Evolutionary conservation across 2,329 filamentous ascomycete genomes (phyloP).

Genomic region (Stagonosporopsis rhizophila): DNA sequence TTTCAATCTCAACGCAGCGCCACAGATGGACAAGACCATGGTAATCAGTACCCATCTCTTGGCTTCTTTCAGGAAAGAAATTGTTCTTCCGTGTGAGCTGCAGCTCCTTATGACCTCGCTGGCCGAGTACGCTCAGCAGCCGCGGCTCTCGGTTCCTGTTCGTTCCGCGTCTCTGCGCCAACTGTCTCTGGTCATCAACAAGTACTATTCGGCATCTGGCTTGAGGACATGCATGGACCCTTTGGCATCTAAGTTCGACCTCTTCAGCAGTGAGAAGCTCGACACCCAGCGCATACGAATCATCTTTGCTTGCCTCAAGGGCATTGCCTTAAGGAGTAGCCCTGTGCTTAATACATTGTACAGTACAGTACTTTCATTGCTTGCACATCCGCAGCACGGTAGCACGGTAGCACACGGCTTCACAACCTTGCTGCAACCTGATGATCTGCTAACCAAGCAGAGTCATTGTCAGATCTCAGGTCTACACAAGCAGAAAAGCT

Average conservation of each 20-base stretch:
- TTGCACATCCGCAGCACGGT: conserved; percentile 59
- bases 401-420: conserved; percentile 64
- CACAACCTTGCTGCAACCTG: conserved; percentile 64
- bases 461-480: conserved; percentile 69
- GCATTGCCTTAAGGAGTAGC: conserved; percentile 64
- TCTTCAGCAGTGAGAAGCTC: conserved; percentile 42
- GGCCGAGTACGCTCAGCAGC: conserved; percentile 43
- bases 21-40: conserved; percentile 55
- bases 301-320: conserved; percentile 68
- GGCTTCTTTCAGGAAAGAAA: conserved; percentile 56
- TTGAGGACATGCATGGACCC: conserved; percentile 51
- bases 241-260: conserved; percentile 44
- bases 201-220: conserved; percentile 53
- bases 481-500: conserved; percentile 69
- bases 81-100: conserved; percentile 40
- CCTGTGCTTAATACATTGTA: conserved; percentile 53
- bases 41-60: conserved; percentile 65
- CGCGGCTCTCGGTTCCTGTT: conserved; percentile 35
- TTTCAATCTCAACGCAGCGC: conserved; percentile 37
- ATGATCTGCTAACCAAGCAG: conserved; percentile 65
- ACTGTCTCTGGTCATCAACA: conserved; percentile 57
- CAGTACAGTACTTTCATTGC: conserved; percentile 56
- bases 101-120: conserved; percentile 48
- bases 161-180: conserved; percentile 51
- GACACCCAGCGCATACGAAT: conserved; percentile 58